These are phyloP conservation scores for Emergomyces orientalis DNA, from an alignment of 2,329 filamentous ascomycete genomes.

Conservation along the genomic window DNA sequence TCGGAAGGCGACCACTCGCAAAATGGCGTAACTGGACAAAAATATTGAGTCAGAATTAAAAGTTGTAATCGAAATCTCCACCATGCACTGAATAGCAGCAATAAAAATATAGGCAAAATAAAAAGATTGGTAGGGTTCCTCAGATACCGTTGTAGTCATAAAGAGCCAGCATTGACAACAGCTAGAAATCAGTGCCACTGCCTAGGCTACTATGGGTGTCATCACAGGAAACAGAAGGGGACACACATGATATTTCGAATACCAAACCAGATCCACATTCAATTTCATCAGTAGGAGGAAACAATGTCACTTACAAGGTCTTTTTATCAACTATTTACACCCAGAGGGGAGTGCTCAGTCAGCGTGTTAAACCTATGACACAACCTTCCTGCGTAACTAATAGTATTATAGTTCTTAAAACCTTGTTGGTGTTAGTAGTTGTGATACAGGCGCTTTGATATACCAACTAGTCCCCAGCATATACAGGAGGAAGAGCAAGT, in stretches of 20 bases:
- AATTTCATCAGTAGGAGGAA: slow-evolving; percentile 11
- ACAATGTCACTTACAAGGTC: neutral
- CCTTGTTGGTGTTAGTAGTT: neutral
- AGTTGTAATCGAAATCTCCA: neutral
- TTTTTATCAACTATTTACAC: slow-evolving; percentile 16
- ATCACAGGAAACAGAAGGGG: slow-evolving; percentile 33
- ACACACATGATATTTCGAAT: slow-evolving; percentile 16
- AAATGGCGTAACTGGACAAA: neutral
- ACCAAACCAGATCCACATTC: slow-evolving; percentile 9
- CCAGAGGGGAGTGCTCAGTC: neutral
- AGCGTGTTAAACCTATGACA: neutral
- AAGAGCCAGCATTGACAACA: slow-evolving; percentile 43
- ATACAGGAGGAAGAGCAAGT: neutral
- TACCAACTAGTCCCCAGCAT: neutral
- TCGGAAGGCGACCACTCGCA: neutral
- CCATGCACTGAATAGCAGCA: neutral
- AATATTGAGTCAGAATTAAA: neutral
- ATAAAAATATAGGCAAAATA: neutral
- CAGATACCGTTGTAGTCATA: slow-evolving; percentile 98
- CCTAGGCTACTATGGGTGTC: slow-evolving; percentile 39
- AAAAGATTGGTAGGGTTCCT: slow-evolving; percentile 39
- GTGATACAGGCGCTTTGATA: neutral
- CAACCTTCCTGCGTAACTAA: neutral
- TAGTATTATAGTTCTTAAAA: neutral
- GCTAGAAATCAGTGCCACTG: slow-evolving; percentile 45